Evolutionary conservation across 1,284 basidiomycete species (phyloP).

Genomic region (Ustilago hordei): DNA sequence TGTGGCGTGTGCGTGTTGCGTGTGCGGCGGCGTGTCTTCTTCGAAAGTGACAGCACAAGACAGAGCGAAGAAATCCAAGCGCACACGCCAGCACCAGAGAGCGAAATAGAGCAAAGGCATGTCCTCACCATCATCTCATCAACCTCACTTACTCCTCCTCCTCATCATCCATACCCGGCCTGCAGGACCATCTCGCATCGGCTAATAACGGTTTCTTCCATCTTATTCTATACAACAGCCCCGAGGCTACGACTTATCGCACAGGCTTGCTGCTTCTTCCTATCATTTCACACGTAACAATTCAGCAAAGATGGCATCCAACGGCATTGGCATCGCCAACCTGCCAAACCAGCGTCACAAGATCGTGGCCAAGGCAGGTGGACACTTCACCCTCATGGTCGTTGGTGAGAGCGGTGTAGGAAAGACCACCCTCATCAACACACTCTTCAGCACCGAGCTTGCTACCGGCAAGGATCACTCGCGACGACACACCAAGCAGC

Average conservation of each 20-base stretch:
- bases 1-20: conserved; percentile 13
- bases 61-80: not conserved
- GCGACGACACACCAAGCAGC: conserved; percentile 91
- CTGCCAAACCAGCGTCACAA: conserved; percentile 85
- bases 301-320: conserved; percentile 45
- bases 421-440: conserved; percentile 81
- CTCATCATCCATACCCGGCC: not conserved
- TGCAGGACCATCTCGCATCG: not conserved
- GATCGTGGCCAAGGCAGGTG: conserved; percentile 89
- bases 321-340: conserved; percentile 78
- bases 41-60: conserved; percentile 8
- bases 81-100: not conserved
- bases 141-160: conserved; percentile 1
- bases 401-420: conserved; percentile 79
- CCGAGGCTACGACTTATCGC: not conserved
- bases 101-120: not conserved
- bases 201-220: not conserved
- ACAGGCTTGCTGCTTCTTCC: not conserved
- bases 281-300: not conserved
- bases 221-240: not conserved
- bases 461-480: conserved; percentile 90
- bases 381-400: conserved; percentile 99
- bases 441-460: conserved; percentile 97
- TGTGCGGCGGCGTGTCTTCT: conserved; percentile 15
- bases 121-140: not conserved